phyloP scores from a whole-genome alignment of 116 monocot species.

The Phalaenopsis hybrid region DNA sequence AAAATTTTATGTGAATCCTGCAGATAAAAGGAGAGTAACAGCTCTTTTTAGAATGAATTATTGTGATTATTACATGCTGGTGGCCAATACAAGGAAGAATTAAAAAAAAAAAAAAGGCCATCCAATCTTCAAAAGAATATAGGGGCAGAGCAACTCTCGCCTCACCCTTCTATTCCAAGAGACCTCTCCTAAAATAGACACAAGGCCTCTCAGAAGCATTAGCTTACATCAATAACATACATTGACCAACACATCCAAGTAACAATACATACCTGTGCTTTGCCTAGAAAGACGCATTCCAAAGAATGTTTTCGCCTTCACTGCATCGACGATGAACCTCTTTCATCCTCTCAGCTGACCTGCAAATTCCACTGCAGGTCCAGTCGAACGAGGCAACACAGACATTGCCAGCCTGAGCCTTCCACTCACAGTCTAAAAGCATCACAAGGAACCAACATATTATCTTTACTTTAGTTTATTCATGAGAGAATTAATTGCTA shows the following conservation, averaged over 20 bases:
- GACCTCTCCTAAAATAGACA: slow-evolving; percentile 3
- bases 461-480: not conserved
- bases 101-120: not conserved
- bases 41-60: not conserved
- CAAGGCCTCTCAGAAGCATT: not conserved
- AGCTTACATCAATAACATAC: not conserved
- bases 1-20: too few species aligned
- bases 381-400: slow-evolving; percentile 93
- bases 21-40: not conserved
- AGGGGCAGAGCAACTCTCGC: not conserved
- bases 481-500: too few species aligned
- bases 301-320: slow-evolving; percentile 64
- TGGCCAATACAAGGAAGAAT: not conserved
- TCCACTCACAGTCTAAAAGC: slow-evolving; percentile 86
- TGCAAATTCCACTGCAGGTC: slow-evolving; percentile 95
- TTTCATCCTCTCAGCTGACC: slow-evolving; percentile 63
- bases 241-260: not conserved
- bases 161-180: not conserved
- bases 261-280: not conserved
- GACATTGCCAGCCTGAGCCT: slow-evolving; percentile 86
- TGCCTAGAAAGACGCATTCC: slow-evolving; percentile 46
- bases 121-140: slow-evolving; percentile 1
- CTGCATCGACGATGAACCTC: slow-evolving; percentile 80
- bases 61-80: not conserved
- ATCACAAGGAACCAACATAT: not conserved